phyloP scores from a whole-genome alignment of 164 flowering plant genomes.

The grape (Vitis vinifera) region DNA sequence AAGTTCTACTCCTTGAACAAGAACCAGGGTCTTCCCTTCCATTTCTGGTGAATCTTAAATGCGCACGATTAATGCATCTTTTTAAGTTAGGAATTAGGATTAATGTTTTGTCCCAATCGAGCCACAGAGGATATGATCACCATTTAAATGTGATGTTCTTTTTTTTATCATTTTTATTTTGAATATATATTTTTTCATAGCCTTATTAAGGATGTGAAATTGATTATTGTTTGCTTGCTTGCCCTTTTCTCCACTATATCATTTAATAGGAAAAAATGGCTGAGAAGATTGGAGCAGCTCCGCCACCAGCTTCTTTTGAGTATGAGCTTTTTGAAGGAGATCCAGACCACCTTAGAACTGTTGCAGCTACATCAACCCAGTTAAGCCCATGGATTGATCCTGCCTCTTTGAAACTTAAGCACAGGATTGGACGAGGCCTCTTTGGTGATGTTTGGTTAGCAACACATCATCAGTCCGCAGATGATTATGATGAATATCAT shows the following conservation, averaged over 20 bases:
- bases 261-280: constrained; percentile 44
- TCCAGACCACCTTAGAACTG: constrained; percentile 58
- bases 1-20: too few relatives aligned
- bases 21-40: too few relatives aligned
- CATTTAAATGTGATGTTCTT: neutral
- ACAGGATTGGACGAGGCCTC: constrained; percentile 82
- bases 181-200: neutral
- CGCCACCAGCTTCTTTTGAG: constrained; percentile 44
- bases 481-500: constrained; percentile 72
- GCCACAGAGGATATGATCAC: neutral
- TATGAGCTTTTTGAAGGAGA: constrained; percentile 70
- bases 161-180: neutral
- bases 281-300: constrained; percentile 39
- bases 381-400: constrained; percentile 71
- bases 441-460: constrained; percentile 96
- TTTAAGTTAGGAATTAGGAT: neutral
- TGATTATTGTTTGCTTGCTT: neutral
- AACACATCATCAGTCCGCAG: constrained; percentile 70
- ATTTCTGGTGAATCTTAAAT: too few relatives aligned
- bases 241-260: too few relatives aligned
- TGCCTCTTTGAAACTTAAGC: constrained; percentile 59
- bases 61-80: neutral
- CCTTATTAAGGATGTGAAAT: neutral
- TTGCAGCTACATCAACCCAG: constrained; percentile 51
- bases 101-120: too few relatives aligned